A percentile compares a stretch with the other conserved stretches of the same genome.
Conservation (phyloP, 2,329 filamentous ascomycete genomes). For the Botrytis fabae region DNA sequence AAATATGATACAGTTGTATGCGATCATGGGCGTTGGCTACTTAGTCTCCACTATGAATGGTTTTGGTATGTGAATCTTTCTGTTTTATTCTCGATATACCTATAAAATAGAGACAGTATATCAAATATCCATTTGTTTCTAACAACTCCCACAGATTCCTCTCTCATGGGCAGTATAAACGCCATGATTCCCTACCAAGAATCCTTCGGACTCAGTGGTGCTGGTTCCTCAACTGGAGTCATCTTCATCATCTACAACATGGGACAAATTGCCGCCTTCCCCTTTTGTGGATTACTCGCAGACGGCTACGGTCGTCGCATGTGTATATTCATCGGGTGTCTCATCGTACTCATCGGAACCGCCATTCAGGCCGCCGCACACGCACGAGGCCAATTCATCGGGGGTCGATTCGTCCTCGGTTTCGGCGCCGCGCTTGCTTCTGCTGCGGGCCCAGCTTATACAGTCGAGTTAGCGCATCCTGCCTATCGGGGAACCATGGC, state of each 20-base stretch:
- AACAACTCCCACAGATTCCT: constrained; percentile 24
- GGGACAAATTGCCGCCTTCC: constrained; percentile 48
- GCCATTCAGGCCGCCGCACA: constrained; percentile 49
- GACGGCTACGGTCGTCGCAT: not conserved
- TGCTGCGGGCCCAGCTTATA: constrained; percentile 36
- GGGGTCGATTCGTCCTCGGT: constrained; percentile 54
- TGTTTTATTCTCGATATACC: not conserved
- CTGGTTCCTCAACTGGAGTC: constrained; percentile 49
- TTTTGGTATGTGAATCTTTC: constrained; percentile 41
- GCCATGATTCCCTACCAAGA: constrained; percentile 45
- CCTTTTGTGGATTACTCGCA: constrained; percentile 52
- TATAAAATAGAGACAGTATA: not conserved
- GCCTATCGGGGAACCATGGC: not conserved
- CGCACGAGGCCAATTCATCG: constrained; percentile 55
- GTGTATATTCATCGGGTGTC: not conserved
- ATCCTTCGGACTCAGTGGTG: constrained; percentile 44
- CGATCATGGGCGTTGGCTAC: constrained; percentile 45
- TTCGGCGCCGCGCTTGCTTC: constrained; percentile 61
- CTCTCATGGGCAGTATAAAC: constrained; percentile 51
- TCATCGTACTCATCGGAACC: not conserved
- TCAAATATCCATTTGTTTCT: not conserved
- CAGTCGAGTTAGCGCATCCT: not conserved
- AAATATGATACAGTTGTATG: constrained; percentile 47
- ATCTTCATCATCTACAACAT: constrained; percentile 50
- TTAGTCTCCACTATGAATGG: constrained; percentile 55